Evolutionary conservation across 257 asterid species (phyloP).

Genomic region (Ajuga chamaepitys): DNA sequence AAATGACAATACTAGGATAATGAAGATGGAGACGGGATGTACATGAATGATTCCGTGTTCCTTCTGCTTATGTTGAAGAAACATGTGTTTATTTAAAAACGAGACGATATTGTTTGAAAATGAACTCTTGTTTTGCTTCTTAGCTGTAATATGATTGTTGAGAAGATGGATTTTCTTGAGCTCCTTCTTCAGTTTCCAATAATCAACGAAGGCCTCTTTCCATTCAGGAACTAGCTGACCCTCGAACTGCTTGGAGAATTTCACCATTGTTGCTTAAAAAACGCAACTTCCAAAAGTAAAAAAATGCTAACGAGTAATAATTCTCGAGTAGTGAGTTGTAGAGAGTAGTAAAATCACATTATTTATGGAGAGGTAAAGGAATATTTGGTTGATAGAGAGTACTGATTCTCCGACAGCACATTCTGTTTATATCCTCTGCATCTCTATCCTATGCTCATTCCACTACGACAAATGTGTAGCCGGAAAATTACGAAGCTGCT

Average conservation of each 20-base stretch:
- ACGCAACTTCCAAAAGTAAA: not conserved
- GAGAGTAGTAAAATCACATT: slow-evolving; percentile 23
- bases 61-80: slow-evolving; percentile 35
- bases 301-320: not conserved
- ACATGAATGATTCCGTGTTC: slow-evolving; percentile 57
- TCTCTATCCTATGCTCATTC: slow-evolving; percentile 55
- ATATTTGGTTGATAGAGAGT: slow-evolving; percentile 25
- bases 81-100: slow-evolving; percentile 26
- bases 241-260: slow-evolving; percentile 83
- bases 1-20: not conserved
- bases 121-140: slow-evolving; percentile 10
- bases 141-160: slow-evolving; percentile 14
- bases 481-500: slow-evolving; percentile 25
- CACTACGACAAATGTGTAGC: slow-evolving; percentile 34
- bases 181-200: slow-evolving; percentile 67
- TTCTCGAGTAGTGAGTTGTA: slow-evolving; percentile 18
- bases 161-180: slow-evolving; percentile 58
- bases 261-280: slow-evolving; percentile 47
- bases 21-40: not conserved
- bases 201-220: slow-evolving; percentile 95
- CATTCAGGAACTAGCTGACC: slow-evolving; percentile 88
- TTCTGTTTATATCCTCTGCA: slow-evolving; percentile 50
- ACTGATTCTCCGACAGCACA: slow-evolving; percentile 57
- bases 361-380: slow-evolving; percentile 57
- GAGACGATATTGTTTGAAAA: slow-evolving; percentile 21